phyloP scores from a whole-genome alignment of 805 yeast species.

The Candida khao-thaluensis region DNA sequence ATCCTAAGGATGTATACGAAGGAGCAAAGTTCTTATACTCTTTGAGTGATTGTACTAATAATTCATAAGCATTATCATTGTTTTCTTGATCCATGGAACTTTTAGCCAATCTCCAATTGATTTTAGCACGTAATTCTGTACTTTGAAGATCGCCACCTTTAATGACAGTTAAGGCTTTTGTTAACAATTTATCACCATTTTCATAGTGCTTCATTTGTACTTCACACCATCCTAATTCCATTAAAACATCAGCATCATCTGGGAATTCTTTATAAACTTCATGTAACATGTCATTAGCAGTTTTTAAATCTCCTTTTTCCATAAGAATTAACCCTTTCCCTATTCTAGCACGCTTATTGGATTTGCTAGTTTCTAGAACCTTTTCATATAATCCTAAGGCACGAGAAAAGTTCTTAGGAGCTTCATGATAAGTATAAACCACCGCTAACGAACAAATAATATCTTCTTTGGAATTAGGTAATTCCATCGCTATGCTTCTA shows the following conservation, averaged over 20 bases:
- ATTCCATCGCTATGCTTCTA: slow-evolving; percentile 44
- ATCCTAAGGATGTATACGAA: slow-evolving; percentile 79
- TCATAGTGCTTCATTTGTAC: slow-evolving; percentile 50
- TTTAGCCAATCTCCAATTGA: slow-evolving; percentile 73
- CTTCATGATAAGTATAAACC: slow-evolving; percentile 78
- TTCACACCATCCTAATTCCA: slow-evolving; percentile 79
- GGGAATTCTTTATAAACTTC: slow-evolving; percentile 51
- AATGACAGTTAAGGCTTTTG: slow-evolving; percentile 40
- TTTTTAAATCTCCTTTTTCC: slow-evolving; percentile 56
- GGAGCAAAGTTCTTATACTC: slow-evolving; percentile 67
- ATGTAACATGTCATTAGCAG: slow-evolving; percentile 54
- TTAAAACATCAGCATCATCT: slow-evolving; percentile 54
- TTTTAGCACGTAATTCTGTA: slow-evolving; percentile 55
- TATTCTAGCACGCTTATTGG: slow-evolving; percentile 60
- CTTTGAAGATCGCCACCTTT: slow-evolving; percentile 54
- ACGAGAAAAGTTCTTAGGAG: slow-evolving; percentile 80
- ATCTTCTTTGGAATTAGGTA: slow-evolving; percentile 55
- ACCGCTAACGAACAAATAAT: slow-evolving; percentile 68
- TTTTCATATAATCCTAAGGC: slow-evolving; percentile 72
- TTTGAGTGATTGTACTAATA: slow-evolving; percentile 61
- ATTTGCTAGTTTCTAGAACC: slow-evolving; percentile 46
- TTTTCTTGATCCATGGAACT: slow-evolving; percentile 41
- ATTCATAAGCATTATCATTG: slow-evolving; percentile 46
- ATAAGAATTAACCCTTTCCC: slow-evolving; percentile 81
- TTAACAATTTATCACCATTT: slow-evolving; percentile 53